Base-by-base conservation (phyloP, 2,329 filamentous ascomycete species). In the Stagonosporopsis tanaceti region DNA sequence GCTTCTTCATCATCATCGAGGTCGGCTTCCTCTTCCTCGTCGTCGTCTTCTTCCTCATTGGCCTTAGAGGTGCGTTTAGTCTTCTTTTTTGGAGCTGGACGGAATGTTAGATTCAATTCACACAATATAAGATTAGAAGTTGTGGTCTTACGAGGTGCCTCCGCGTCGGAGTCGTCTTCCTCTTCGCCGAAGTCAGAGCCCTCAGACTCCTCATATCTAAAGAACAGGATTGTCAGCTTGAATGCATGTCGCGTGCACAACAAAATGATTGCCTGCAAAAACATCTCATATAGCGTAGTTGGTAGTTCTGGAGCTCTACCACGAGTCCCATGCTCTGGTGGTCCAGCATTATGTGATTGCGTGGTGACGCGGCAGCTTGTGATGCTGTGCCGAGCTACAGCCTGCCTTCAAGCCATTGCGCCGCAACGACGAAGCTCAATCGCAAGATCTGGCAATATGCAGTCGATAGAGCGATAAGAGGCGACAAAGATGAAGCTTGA, bases 161-260 rank as follows among this genome's bases (percentile, higher is more conserved):
- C 71, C 8, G 68, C 73, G 27, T 73, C 71, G 4, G 70, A 72
- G n/a, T 72, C 74, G 20, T 73, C 74, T 27, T 72, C 74, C 45
- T 72, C 74, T 46, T 72, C 73, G 48, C 72, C 74, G 54, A 74
- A 76, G 53, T 72, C 69, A 38, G 73, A 76, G 47, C 68, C 73
- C 9, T 76, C 74, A 20, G 72, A 75, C 42, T 76, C 74, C 39
- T 71, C 70, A 54, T 76, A 76, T 66, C 75, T 76, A 59, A n/a
- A 30, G 17, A 41, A 25, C 7, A 1, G 20, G 47, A 17, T 17
- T 35, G 68, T 69, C 63, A 72, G 69, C 60, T 57, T 65, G 52
- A 58, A 53, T 47, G 22, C 30, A 24, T 50, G 24, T 41, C 35
- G 34, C 39, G 30, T 32, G 37, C 12, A 32, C 38, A 45, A 28